Conservation (phyloP, 1,284 basidiomycete genomes). For the Apiotrichum akiyoshidainum region DNA sequence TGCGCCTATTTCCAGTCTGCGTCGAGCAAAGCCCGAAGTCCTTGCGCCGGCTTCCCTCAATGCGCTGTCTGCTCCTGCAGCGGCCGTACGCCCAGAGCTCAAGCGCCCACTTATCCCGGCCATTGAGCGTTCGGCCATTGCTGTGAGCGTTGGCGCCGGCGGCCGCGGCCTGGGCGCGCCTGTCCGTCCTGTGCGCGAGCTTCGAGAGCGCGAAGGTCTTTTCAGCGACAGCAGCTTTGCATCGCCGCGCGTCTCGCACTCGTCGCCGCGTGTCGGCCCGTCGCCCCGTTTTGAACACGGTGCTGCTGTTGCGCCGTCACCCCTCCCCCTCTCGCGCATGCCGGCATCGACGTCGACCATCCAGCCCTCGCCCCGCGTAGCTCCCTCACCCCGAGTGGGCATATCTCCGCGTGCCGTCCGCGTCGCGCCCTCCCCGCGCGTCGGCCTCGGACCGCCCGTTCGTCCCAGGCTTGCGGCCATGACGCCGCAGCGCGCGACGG, state of each 20-base stretch:
- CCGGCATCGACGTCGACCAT: no score
- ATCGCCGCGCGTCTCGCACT: no score
- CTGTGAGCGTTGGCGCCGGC: background rate
- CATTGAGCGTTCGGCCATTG: background rate
- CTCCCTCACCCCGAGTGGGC: no score
- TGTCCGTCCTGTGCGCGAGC: background rate
- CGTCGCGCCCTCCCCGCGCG: no score
- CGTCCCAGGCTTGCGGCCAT: background rate
- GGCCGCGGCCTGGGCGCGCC: background rate
- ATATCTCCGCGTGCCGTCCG: no score
- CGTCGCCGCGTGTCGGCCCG: background rate
- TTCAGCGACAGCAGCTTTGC: no score
- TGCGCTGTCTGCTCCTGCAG: background rate
- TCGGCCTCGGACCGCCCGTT: background rate
- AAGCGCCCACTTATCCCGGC: conserved; percentile 8
- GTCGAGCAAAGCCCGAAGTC: background rate
- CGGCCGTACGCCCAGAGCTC: background rate
- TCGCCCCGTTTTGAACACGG: no score
- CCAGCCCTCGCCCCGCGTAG: no score
- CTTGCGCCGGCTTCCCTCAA: background rate
- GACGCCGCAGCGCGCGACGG: background rate
- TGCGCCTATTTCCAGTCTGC: background rate
- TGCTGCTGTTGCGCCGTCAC: no score
- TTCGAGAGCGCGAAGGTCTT: background rate
- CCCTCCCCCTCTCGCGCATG: no score